These are phyloP conservation scores for Xylariaceae sp. DNA, from an alignment of 2,329 filamentous ascomycete species.

Conservation along the genomic window DNA sequence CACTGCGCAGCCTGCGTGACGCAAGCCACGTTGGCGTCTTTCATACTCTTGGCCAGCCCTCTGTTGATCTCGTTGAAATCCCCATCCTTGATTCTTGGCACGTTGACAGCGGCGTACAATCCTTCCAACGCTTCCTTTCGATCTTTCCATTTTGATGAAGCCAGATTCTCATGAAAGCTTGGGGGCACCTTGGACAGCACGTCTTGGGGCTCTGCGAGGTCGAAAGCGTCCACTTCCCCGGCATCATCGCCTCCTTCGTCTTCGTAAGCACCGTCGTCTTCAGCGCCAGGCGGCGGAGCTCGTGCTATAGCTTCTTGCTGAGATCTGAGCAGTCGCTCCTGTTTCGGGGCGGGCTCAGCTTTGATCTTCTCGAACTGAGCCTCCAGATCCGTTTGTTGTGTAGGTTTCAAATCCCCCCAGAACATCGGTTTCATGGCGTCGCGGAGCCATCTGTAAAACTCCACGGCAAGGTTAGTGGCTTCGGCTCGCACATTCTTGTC, in stretches of 20 bases:
- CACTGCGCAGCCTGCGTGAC: constrained; percentile 92
- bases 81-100: constrained; percentile 87
- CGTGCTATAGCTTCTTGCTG: constrained; percentile 81
- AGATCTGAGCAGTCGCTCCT: constrained; percentile 81
- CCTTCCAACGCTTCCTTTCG: constrained; percentile 90
- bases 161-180: constrained; percentile 78
- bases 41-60: constrained; percentile 92
- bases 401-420: constrained; percentile 91
- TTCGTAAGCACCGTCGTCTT: constrained; percentile 57
- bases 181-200: constrained; percentile 77
- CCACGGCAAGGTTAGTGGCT: constrained; percentile 85
- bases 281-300: constrained; percentile 60
- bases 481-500: constrained; percentile 98
- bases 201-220: constrained; percentile 83
- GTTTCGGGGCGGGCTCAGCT: constrained; percentile 80
- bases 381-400: constrained; percentile 91
- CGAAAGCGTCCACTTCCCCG: constrained; percentile 75
- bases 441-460: constrained; percentile 94
- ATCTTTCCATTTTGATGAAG: constrained; percentile 97
- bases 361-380: constrained; percentile 93
- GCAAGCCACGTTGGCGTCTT: constrained; percentile 95
- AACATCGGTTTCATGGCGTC: constrained; percentile 99
- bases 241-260: constrained; percentile 60
- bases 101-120: constrained; percentile 71
- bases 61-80: constrained; percentile 82